Percentiles rank a stretch among this genome's conserved stretches.
Evolutionary conservation across 345 rosid genomes (phyloP).

Genomic region (Ceriops tagal): DNA sequence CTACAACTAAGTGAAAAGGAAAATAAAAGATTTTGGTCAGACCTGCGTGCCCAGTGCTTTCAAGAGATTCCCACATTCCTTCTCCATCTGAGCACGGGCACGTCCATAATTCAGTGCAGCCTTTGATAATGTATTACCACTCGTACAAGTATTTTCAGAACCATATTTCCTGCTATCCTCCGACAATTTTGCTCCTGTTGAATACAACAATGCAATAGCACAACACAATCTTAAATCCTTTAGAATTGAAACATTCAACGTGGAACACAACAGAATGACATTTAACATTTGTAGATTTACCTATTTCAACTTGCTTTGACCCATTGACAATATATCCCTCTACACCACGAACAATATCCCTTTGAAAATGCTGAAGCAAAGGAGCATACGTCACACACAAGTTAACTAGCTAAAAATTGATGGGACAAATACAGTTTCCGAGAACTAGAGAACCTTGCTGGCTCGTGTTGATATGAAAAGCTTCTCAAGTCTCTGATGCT

Average conservation of each 20-base stretch:
- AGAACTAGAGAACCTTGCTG: slow-evolving; percentile 57
- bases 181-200: slow-evolving; percentile 70
- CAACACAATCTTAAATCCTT: neutral
- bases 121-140: slow-evolving; percentile 68
- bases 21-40: slow-evolving; percentile 10
- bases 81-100: slow-evolving; percentile 83
- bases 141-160: slow-evolving; percentile 81
- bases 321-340: slow-evolving; percentile 86
- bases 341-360: slow-evolving; percentile 89
- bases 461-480: slow-evolving; percentile 88
- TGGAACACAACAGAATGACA: neutral
- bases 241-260: neutral
- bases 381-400: slow-evolving; percentile 9
- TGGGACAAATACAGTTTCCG: slow-evolving; percentile 5
- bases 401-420: slow-evolving; percentile 5
- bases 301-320: slow-evolving; percentile 89
- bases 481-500: slow-evolving; percentile 87
- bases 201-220: slow-evolving; percentile 13
- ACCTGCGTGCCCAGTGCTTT: slow-evolving; percentile 96
- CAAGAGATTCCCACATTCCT: slow-evolving; percentile 73
- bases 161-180: slow-evolving; percentile 90
- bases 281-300: slow-evolving; percentile 32
- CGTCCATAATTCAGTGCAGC: slow-evolving; percentile 63
- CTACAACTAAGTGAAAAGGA: neutral
- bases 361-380: slow-evolving; percentile 73